Base-by-base conservation (phyloP, 331 rosid genomes). In the Prunus yedoensis region DNA sequence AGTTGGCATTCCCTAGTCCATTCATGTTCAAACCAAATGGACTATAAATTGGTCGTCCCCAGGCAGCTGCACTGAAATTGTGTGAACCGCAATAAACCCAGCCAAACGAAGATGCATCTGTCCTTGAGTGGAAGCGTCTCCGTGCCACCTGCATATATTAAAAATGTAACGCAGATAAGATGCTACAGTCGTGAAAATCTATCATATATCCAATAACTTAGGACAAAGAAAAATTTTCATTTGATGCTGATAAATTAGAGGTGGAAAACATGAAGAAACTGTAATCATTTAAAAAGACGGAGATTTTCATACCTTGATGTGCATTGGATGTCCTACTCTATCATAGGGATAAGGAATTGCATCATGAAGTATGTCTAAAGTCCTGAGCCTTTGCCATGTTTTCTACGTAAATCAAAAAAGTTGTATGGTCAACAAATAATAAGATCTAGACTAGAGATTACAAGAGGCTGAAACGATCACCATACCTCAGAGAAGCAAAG, bases 31-130 rank as follows among this genome's bases (percentile, higher is more conserved):
- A 13, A 68, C 79, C 67, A 83, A 57, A 82, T 18, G 89, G 85
- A 79, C 75, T 78, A 21, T 82, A 70, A 79, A 91, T 85, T 72
- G 85, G 81, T 23, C 90, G 83, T 60, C 97, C 97, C 96, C 96
- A 92, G 49, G 97, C 93, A 77, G 97, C 96, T 67, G 96, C 96
- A 78, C 96, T 89, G 77, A 92, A 92, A 84, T 92, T 89, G 74
- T 92, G 96, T 25, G 96, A 92, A 50, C 97, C 97, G 66, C 92
- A 89, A 66, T 89, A 92, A 49, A 89, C 87, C 97, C 97, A 92
- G 71, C 97, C 97, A 74, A 61, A 69, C 3, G 91, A 83, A 84
- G 85, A 79, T 68, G 78, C 80, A 58, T 52, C 86, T 66, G 45
- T 68, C 76, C 53, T 56, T n/a, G 93, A 85, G 86, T 80, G 85